These are phyloP conservation scores for Blastomyces parvus DNA, from an alignment of 2,329 filamentous ascomycete species.

Conservation along the genomic window DNA sequence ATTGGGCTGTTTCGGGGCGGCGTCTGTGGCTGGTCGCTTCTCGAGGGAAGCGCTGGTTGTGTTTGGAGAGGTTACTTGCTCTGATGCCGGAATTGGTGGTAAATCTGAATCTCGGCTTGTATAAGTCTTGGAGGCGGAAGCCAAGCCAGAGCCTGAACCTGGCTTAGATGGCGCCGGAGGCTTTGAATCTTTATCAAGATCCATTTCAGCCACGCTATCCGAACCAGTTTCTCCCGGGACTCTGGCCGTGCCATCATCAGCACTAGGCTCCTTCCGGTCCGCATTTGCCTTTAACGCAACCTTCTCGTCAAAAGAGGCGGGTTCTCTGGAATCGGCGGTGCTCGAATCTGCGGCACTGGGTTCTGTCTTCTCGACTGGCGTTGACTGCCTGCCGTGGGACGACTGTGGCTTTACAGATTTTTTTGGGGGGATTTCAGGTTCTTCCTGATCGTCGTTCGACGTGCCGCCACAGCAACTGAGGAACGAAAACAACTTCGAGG, in stretches of 20 bases:
- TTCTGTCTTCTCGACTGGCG: conserved; percentile 32
- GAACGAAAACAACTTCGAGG: conserved; percentile 37
- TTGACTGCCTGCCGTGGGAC: conserved; percentile 29
- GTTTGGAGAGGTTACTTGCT: not conserved
- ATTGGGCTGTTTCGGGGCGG: conserved; percentile 18
- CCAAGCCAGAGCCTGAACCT: not conserved
- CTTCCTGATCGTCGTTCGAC: conserved; percentile 37
- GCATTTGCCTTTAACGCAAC: conserved; percentile 24
- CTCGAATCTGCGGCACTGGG: conserved; percentile 31
- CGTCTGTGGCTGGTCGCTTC: conserved; percentile 8
- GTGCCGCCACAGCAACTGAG: conserved; percentile 42
- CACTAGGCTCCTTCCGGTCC: conserved; percentile 21
- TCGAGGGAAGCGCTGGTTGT: conserved; percentile 1
- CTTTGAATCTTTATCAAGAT: conserved; percentile 3
- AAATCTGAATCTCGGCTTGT: not conserved
- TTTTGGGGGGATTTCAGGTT: conserved; percentile 37
- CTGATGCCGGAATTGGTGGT: not conserved
- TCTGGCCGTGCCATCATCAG: conserved; percentile 24
- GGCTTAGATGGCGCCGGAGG: not conserved
- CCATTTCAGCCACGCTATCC: not conserved
- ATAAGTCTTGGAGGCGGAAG: not conserved
- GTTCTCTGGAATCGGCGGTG: conserved; percentile 32
- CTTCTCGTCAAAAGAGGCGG: conserved; percentile 32
- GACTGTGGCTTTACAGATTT: conserved; percentile 34
- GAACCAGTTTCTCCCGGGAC: not conserved